phyloP scores from a whole-genome alignment of 208 protist genomes.

The Trypanosoma vivax region DNA sequence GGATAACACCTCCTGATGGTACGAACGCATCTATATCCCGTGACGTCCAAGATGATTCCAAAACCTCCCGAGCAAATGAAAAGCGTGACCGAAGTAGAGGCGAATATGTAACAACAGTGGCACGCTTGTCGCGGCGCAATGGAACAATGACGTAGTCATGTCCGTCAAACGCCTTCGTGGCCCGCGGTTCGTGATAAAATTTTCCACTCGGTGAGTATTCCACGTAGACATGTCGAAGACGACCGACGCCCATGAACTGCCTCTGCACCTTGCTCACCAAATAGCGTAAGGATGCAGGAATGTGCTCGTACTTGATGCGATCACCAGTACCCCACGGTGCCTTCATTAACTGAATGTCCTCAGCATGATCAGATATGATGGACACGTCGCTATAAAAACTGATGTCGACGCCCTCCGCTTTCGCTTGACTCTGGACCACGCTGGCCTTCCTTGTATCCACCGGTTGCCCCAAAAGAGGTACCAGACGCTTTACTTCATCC shows the following conservation, averaged over 20 bases:
- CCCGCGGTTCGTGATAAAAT: conserved; percentile 53
- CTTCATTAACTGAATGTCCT: conserved; percentile 77
- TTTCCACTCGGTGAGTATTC: conserved; percentile 73
- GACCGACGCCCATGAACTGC: conserved; percentile 43
- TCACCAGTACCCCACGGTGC: conserved; percentile 82
- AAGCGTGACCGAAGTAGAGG: conserved; percentile 61
- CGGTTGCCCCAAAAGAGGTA: conserved; percentile 33
- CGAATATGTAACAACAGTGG: conserved; percentile 67
- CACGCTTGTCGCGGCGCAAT: conserved; percentile 40
- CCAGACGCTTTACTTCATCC: conserved; percentile 55
- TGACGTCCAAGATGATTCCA: conserved; percentile 69
- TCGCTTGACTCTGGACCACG: background rate
- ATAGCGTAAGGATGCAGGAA: conserved; percentile 67
- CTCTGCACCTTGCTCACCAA: conserved; percentile 39
- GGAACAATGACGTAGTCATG: conserved; percentile 88
- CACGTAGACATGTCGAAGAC: conserved; percentile 80
- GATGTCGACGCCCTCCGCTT: conserved; percentile 11
- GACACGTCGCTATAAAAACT: conserved; percentile 32
- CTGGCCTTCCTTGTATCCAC: conserved; percentile 49
- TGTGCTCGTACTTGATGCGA: conserved; percentile 35
- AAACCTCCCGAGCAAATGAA: conserved; percentile 45
- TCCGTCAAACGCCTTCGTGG: conserved; percentile 71
- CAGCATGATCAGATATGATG: conserved; percentile 76
- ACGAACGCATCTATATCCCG: conserved; percentile 69
- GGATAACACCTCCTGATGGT: conserved; percentile 50